Base-by-base conservation (phyloP, 2,329 filamentous ascomycete genomes). In the Fusarium floridanum region DNA sequence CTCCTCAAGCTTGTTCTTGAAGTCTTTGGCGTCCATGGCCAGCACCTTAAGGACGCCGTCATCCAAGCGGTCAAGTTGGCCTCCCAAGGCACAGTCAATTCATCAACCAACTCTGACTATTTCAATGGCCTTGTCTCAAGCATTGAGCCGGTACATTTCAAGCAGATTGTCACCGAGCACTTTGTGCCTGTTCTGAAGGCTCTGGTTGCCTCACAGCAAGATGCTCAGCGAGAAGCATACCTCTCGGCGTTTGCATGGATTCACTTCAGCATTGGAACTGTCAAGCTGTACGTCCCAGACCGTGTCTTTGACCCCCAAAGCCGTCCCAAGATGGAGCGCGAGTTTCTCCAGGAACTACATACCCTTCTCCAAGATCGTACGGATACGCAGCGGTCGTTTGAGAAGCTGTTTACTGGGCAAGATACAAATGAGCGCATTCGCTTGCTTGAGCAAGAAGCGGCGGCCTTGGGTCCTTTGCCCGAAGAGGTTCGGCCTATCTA, bases 241-340 rank as follows among this genome's bases (percentile, higher is more conserved):
- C 77, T 82, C 53, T 84, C 83, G 6, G 83, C 84, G 7, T 83
- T 92, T 24, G 92, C 93, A 6, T 97, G 95, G 91, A 87, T 95
- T 32, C 88, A 93, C 61, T 91, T 98, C 70, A 92, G 94, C 2
- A 83, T 95, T 22, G 92, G 92, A 17, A 90, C 92, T 43, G 86
- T 98, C 57, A 89, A 90, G 71, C 87, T 98, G 3, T 98, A 96
- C 79, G 91, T 98, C 3, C 95, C 97, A 0, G 93, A 97, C 81
- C 92, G 92, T 75, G 89, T 93, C 5, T 97, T 96, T 78, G 97
- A 99, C 81, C 97, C 97, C 1, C 89, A 92, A 68, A 85, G 92
- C 67, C 86, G 89, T 61, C 89, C 90, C 6, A 86, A 89, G 61
- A 88, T 98, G 20, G 92, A 95, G 76, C 89, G 90, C 22, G 85